Evolutionary conservation across 441 rosid species (phyloP).

Genomic region (Syzygium malaccense): DNA sequence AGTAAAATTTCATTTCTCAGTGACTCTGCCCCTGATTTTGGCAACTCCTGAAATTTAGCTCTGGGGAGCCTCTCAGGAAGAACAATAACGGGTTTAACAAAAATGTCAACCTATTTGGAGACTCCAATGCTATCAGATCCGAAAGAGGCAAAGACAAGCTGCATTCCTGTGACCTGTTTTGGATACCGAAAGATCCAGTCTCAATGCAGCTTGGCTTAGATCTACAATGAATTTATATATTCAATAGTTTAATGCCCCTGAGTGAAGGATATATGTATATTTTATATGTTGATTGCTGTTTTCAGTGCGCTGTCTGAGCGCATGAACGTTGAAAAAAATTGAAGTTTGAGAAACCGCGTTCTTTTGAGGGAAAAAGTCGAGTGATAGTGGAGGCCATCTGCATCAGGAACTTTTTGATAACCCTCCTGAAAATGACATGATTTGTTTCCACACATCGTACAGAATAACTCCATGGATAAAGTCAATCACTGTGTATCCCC

Average conservation of each 20-base stretch:
- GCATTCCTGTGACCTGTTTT: not conserved
- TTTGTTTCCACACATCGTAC: not conserved
- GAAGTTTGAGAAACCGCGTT: conserved; percentile 41
- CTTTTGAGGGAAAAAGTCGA: not conserved
- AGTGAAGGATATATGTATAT: conserved; percentile 10
- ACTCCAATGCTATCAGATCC: not conserved
- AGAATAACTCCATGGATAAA: not conserved
- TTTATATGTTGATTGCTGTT: conserved; percentile 17
- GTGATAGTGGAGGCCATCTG: not conserved
- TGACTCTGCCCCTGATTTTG: conserved; percentile 5
- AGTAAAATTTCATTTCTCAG: not conserved
- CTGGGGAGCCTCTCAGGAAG: not conserved
- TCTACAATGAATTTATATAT: not conserved
- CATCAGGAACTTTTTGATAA: not conserved
- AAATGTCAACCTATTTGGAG: not conserved
- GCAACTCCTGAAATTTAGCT: not conserved
- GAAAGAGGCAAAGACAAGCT: not conserved
- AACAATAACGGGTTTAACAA: not conserved
- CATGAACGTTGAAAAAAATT: conserved; percentile 23
- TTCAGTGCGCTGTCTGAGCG: conserved; percentile 5
- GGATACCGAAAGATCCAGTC: not conserved
- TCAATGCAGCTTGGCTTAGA: not conserved
- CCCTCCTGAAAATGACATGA: not conserved
- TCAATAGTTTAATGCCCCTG: conserved; percentile 12
- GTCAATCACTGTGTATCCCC: not conserved